Percentiles rank a stretch among this genome's conserved stretches.
Evolutionary conservation across 176 grass and related monocot species (phyloP).

Genomic region (Poa annua): DNA sequence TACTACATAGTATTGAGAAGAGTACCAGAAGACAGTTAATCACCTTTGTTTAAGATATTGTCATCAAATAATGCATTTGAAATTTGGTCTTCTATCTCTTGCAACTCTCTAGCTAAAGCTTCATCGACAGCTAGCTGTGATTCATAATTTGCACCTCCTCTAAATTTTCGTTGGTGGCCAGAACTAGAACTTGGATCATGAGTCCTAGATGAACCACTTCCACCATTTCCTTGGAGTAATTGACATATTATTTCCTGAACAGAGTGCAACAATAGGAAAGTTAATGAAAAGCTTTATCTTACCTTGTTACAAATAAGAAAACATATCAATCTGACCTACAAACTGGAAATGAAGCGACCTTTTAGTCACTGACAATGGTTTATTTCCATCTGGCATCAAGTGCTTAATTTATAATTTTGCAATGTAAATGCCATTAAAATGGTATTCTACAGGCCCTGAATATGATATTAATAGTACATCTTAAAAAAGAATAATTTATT

Average conservation of each 20-base stretch:
- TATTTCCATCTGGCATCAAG: not conserved
- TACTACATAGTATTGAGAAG: slow-evolving; percentile 2
- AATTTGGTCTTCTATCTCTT: slow-evolving; percentile 64
- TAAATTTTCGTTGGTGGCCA: slow-evolving; percentile 29
- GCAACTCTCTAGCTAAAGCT: slow-evolving; percentile 83
- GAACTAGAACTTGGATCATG: slow-evolving; percentile 48
- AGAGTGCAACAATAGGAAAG: slow-evolving; percentile 16
- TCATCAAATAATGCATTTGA: slow-evolving; percentile 47
- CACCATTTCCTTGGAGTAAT: slow-evolving; percentile 64
- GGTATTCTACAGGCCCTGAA: not conserved
- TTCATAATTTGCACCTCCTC: slow-evolving; percentile 42
- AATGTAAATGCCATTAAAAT: not conserved
- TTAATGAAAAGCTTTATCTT: slow-evolving; percentile 31
- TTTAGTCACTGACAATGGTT: not conserved
- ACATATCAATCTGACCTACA: not conserved
- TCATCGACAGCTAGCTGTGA: slow-evolving; percentile 71
- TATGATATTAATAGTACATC: not conserved
- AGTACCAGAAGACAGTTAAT: slow-evolving; percentile 29
- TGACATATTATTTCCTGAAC: slow-evolving; percentile 76
- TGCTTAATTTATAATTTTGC: not conserved
- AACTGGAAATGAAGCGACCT: not conserved
- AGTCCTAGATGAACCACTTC: slow-evolving; percentile 37
- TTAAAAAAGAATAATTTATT: not conserved
- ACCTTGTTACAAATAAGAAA: not conserved
- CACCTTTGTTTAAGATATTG: slow-evolving; percentile 26